phyloP scores from a whole-genome alignment of 1,139 yeast genomes.

The Nadsonia starkeyi-henricii region DNA sequence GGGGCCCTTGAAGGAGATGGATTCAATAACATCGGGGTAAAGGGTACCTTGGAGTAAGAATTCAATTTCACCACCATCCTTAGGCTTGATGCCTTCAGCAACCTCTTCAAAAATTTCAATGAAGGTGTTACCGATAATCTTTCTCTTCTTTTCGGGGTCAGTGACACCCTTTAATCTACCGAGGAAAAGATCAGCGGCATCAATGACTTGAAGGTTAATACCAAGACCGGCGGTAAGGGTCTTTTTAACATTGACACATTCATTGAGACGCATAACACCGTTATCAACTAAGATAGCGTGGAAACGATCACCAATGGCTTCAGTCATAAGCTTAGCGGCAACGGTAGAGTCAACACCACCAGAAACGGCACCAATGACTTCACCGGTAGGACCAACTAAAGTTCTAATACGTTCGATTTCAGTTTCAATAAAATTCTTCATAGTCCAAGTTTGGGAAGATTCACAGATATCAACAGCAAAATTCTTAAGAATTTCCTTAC shows the following conservation, averaged over 20 bases:
- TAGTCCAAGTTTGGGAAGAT: conserved; percentile 86
- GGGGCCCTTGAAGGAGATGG: conserved; percentile 98
- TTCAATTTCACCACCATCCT: conserved; percentile 81
- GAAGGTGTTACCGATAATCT: conserved; percentile 95
- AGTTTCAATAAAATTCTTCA: conserved; percentile 94
- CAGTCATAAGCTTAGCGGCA: conserved; percentile 95
- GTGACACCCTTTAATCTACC: conserved; percentile 81
- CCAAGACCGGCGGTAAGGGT: conserved; percentile 88
- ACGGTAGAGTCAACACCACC: conserved; percentile 99
- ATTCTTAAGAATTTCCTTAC: conserved; percentile 74
- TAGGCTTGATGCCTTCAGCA: conserved; percentile 84
- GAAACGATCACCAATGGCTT: conserved; percentile 97
- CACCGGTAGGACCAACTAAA: conserved; percentile 93
- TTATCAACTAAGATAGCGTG: conserved; percentile 97
- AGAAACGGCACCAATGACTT: conserved; percentile 98
- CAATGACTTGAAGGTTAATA: conserved; percentile 85
- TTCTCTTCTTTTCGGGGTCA: conserved; percentile 98
- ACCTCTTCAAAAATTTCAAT: conserved; percentile 94
- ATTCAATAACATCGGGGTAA: conserved; percentile 97
- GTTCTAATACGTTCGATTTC: conserved; percentile 85
- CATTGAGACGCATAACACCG: conserved; percentile 93
- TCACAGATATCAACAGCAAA: conserved; percentile 86
- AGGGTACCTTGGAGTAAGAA: conserved; percentile 92
- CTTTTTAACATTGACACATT: conserved; percentile 75
- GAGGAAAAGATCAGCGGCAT: conserved; percentile 84